Base-by-base conservation (phyloP, 306 rosid genomes). In the Ochetophila trinervis region DNA sequence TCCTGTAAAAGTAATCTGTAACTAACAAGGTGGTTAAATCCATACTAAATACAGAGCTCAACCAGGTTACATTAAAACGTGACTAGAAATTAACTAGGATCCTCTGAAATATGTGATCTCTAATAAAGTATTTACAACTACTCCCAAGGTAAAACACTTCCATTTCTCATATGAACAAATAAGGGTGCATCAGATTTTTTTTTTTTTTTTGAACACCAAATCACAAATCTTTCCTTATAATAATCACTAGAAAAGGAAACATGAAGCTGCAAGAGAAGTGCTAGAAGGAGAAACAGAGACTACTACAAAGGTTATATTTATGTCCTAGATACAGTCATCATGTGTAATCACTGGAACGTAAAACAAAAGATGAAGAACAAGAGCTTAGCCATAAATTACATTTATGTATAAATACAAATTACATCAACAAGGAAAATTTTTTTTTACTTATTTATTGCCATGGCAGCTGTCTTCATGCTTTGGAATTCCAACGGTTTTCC, bases 371-470 rank as follows among this genome's bases (percentile, higher is more conserved):
- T 0, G 9, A 19, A 18, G 4, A 60, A 6, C 1, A 4, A 6
- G 19, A 16, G 18, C 24, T 34, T 48, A n/a, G 36, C 17, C 32
- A 17, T 55, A 23, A 21, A 15, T 47, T 10, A 15, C 20, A 32
- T 32, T 44, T 32, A 67, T 16, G 5, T 2, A 60, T 3, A 17
- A 45, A 17, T 3, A 32, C 14, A 58, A 24, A 23, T 18, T 48
- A 18, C n/a, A 21, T 10, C 10, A 49, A 58, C 9, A 54, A 20
- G 53, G 60, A 20, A 71, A 67, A 53, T 34, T 67, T n/a, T n/a
- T n/a, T n/a, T n/a, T n/a, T 72, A 92, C 98, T 95, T 85, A 48
- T 81, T 70, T 79, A 89, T 53, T 23, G 82, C 83, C 47, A 70
- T 66, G 19, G 81, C 65, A 68, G 79, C 90, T 64, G 76, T 74